A percentile compares a stretch with the other conserved stretches of the same genome.
Evolutionary conservation across 2,329 filamentous ascomycete species (phyloP).

Genomic region (Endoconidiophora laricicola): DNA sequence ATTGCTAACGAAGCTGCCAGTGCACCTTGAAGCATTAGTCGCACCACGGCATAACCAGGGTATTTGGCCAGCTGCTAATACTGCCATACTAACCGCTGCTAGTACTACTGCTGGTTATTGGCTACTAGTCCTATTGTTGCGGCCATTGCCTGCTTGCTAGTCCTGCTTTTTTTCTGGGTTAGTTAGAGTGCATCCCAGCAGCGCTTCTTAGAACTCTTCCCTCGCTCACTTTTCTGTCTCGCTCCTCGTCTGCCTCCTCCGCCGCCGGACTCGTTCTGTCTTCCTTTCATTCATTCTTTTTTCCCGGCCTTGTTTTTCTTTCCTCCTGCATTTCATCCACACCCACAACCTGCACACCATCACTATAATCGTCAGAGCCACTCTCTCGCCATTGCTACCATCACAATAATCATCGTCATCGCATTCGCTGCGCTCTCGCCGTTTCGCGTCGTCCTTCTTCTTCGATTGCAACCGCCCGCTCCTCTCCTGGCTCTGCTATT

Average conservation of each 20-base stretch:
- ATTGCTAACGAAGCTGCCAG: too few relatives aligned
- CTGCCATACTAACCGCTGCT: neutral
- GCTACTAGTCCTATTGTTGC: constrained; percentile 12
- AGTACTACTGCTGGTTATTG: too few relatives aligned
- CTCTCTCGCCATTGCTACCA: too few relatives aligned
- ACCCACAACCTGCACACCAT: neutral
- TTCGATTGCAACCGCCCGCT: too few relatives aligned
- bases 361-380: neutral
- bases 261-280: constrained; percentile 6
- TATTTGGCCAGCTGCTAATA: neutral
- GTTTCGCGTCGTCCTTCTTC: too few relatives aligned
- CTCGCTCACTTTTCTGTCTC: constrained; percentile 10
- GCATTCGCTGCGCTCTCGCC: too few relatives aligned
- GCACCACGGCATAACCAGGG: too few relatives aligned
- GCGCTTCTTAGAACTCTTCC: neutral
- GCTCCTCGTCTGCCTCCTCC: constrained; percentile 17
- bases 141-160: too few relatives aligned
- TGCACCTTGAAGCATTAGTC: too few relatives aligned
- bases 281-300: neutral
- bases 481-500: too few relatives aligned
- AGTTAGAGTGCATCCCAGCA: constrained; percentile 2
- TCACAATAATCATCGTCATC: too few relatives aligned
- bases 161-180: constrained; percentile 18
- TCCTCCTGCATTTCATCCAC: neutral
- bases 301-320: neutral